Conservation (phyloP, 768 basidiomycete genomes). For the Cystobasidium tubakii region DNA sequence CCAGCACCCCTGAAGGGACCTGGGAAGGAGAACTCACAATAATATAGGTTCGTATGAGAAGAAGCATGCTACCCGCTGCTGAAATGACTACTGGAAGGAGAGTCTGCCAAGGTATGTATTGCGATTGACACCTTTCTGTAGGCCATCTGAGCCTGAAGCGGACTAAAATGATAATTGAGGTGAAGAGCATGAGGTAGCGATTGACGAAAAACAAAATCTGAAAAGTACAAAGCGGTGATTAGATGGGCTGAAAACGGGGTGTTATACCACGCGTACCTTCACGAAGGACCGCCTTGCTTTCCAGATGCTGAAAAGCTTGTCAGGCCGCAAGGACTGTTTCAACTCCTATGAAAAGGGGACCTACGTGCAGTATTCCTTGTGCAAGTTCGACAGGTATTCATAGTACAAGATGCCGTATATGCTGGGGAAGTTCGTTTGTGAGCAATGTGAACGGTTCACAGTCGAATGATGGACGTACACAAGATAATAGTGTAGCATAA, state of each 20-base stretch:
- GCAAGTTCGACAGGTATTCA: background rate
- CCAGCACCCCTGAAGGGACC: background rate
- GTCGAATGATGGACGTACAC: background rate
- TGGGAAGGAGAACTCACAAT: background rate
- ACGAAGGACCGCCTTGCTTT: background rate
- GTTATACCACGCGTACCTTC: background rate
- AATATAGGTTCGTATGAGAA: background rate
- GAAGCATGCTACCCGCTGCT: background rate
- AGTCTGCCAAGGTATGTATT: conserved; percentile 22
- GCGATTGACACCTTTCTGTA: background rate
- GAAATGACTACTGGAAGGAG: conserved; percentile 6
- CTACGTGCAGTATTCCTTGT: conserved; percentile 17
- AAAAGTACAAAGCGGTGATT: too few relatives aligned
- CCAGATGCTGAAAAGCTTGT: conserved; percentile 1
- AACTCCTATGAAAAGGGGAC: background rate
- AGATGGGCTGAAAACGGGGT: too few relatives aligned
- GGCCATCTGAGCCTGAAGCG: conserved; percentile 6
- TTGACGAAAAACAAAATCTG: conserved; percentile 16
- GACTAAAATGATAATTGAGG: conserved; percentile 4
- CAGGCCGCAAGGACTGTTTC: background rate
- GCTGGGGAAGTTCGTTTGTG: background rate
- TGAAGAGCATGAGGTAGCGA: conserved; percentile 20
- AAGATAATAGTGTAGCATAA: conserved; percentile 27
- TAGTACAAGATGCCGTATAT: conserved; percentile 21
- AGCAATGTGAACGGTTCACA: background rate